phyloP scores from a whole-genome alignment of 176 grass and related monocot genomes.

The Lolium rigidum region DNA sequence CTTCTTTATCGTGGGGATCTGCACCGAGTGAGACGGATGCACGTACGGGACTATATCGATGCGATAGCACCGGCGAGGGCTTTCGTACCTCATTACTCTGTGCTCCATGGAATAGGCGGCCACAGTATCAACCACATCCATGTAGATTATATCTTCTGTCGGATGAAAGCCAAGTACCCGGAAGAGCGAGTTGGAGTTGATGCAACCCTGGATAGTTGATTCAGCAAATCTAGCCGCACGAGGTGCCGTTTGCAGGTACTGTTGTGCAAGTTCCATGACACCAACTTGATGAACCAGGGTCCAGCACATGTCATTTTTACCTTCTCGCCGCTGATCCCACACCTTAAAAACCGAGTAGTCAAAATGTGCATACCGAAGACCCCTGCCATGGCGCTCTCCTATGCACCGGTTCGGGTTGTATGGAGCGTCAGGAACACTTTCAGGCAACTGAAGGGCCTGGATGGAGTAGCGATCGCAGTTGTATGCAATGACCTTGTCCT shows the following conservation, averaged over 20 bases:
- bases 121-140: neutral
- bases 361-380: neutral
- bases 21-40: neutral
- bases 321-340: neutral
- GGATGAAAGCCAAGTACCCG: neutral
- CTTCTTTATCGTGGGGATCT: neutral
- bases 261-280: conserved; percentile 10
- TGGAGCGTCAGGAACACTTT: neutral
- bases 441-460: neutral
- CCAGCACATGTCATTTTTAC: neutral
- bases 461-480: neutral
- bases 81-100: neutral
- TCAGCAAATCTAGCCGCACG: neutral
- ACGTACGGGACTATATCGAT: neutral
- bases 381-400: neutral
- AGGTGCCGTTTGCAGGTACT: neutral
- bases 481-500: neutral
- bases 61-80: neutral
- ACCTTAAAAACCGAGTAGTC: neutral
- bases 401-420: neutral
- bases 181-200: neutral
- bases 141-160: neutral
- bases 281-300: neutral
- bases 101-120: neutral
- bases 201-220: neutral